A percentile compares a stretch with the other conserved stretches of the same genome.
These are phyloP conservation scores for Wickerhamomyces kurtzmanii DNA, from an alignment of 805 yeast genomes.

Conservation along the genomic window DNA sequence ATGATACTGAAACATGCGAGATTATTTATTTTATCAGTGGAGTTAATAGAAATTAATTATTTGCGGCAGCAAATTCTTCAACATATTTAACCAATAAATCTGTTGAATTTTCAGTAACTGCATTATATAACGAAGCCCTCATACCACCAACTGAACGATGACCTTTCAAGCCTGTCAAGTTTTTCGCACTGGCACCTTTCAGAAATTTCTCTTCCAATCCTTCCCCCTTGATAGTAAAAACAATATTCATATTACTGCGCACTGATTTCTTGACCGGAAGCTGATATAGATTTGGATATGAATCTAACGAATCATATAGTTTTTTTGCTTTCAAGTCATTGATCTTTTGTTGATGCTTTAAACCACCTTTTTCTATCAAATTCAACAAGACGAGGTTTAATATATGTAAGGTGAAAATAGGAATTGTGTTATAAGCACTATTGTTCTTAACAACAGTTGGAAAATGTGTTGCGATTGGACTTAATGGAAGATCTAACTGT, in stretches of 20 bases:
- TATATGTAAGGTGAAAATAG: constrained; percentile 84
- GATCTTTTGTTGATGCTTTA: constrained; percentile 44
- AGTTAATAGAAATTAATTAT: constrained; percentile 13
- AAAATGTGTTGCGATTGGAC: constrained; percentile 84
- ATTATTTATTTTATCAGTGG: constrained; percentile 47
- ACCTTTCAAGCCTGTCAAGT: constrained; percentile 79
- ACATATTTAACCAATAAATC: constrained; percentile 47
- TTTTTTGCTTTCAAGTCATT: constrained; percentile 53
- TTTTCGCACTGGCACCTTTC: constrained; percentile 47
- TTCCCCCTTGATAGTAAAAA: constrained; percentile 63
- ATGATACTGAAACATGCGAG: constrained; percentile 55
- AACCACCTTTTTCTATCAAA: constrained; percentile 63
- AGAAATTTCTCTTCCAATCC: constrained; percentile 65
- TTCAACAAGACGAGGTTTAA: constrained; percentile 67
- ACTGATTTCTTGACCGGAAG: constrained; percentile 53
- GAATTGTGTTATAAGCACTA: constrained; percentile 93
- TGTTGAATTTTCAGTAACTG: constrained; percentile 58
- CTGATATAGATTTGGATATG: constrained; percentile 52
- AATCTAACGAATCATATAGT: constrained; percentile 58
- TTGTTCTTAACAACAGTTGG: constrained; percentile 82
- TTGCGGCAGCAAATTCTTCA: constrained; percentile 44
- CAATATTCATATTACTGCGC: constrained; percentile 90
- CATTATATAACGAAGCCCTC: constrained; percentile 88
- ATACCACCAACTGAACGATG: constrained; percentile 97
- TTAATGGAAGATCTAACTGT: constrained; percentile 56